A percentile compares a stretch with the other conserved stretches of the same genome.
These are phyloP conservation scores for Aotearoamyces nothofagi DNA, from an alignment of 2,329 filamentous ascomycete genomes.

Conservation along the genomic window DNA sequence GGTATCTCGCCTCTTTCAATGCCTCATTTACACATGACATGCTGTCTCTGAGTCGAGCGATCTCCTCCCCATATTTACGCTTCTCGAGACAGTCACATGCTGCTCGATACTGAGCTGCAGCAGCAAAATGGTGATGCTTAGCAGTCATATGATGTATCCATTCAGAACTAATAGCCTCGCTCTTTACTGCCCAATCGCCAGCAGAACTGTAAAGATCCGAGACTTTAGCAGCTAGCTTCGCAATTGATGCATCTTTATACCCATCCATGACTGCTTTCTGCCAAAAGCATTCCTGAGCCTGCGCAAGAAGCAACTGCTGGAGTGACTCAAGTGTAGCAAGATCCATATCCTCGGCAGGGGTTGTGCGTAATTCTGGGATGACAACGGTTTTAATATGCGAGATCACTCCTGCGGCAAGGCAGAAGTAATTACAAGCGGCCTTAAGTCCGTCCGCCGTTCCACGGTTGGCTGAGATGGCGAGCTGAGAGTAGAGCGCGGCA, in stretches of 20 bases:
- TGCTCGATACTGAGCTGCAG: constrained; percentile 83
- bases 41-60: constrained; percentile 72
- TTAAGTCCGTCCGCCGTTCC: constrained; percentile 72
- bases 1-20: constrained; percentile 66
- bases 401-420: constrained; percentile 72
- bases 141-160: constrained; percentile 98
- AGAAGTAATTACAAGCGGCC: constrained; percentile 79
- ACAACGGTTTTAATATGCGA: constrained; percentile 61
- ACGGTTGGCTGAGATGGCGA: constrained; percentile 68
- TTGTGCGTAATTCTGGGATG: constrained; percentile 67
- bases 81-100: constrained; percentile 88
- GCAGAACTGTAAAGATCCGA: constrained; percentile 81
- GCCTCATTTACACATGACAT: constrained; percentile 73
- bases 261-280: constrained; percentile 90
- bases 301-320: constrained; percentile 70
- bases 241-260: constrained; percentile 83
- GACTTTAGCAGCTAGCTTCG: constrained; percentile 79
- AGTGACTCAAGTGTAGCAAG: constrained; percentile 71
- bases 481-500: constrained; percentile 81
- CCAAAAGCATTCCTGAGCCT: constrained; percentile 97
- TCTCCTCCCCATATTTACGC: constrained; percentile 86
- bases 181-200: constrained; percentile 75
- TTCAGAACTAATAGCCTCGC: constrained; percentile 75
- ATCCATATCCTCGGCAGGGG: constrained; percentile 93
- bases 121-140: constrained; percentile 94